A percentile compares a stretch with the other conserved stretches of the same genome.
phyloP scores from a whole-genome alignment of 1,284 basidiomycete genomes.

The Sporisorium iseilematis-ciliati region DNA sequence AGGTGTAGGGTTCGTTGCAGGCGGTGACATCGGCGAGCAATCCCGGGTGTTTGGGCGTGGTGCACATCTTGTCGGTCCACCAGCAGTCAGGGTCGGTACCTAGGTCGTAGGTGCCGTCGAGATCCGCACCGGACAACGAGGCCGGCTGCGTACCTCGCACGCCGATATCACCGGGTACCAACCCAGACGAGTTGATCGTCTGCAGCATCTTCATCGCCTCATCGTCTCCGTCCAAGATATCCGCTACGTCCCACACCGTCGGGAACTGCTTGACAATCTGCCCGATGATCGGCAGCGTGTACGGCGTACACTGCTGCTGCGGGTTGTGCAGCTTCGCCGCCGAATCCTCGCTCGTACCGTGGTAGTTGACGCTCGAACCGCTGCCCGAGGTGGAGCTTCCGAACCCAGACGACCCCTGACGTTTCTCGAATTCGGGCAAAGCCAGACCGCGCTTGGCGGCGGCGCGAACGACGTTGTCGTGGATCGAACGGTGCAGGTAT shows the following conservation, averaged over 20 bases:
- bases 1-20: conserved; percentile 72
- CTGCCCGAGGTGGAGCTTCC: neutral
- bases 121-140: conserved; percentile 9
- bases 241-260: conserved; percentile 66
- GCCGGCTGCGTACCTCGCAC: conserved; percentile 62
- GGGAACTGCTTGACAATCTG: conserved; percentile 42
- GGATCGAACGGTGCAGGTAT: conserved; percentile 17
- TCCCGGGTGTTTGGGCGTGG: conserved; percentile 56
- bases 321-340: conserved; percentile 25
- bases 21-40: conserved; percentile 69
- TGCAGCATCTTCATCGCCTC: conserved; percentile 63
- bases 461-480: conserved; percentile 17
- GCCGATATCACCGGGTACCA: conserved; percentile 64
- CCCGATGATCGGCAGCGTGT: conserved; percentile 39
- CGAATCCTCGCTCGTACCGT: conserved; percentile 31
- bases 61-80: conserved; percentile 58
- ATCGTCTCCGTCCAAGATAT: conserved; percentile 68
- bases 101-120: conserved; percentile 16
- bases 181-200: conserved; percentile 57
- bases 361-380: neutral
- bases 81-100: conserved; percentile 57
- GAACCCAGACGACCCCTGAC: neutral
- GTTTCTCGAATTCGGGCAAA: neutral
- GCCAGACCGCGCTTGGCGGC: neutral
- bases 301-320: conserved; percentile 40